phyloP scores from a whole-genome alignment of 2,329 filamentous ascomycete species.

The Apiospora marii region DNA sequence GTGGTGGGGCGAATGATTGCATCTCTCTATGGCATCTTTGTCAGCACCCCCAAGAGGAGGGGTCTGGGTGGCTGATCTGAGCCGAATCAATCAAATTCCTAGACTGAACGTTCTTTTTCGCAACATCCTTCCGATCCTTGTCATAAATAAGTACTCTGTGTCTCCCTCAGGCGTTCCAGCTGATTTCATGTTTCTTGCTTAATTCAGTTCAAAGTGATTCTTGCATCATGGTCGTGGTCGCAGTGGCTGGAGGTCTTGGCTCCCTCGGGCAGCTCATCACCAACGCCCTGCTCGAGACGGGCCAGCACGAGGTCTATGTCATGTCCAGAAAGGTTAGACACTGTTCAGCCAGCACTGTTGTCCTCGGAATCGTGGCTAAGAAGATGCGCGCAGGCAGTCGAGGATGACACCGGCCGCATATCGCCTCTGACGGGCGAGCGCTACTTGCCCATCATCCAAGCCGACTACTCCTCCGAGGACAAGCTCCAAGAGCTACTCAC shows the following conservation, averaged over 20 bases:
- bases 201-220: conserved; percentile 6
- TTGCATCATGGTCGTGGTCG: conserved; percentile 38
- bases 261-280: conserved; percentile 38
- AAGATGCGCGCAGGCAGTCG: conserved; percentile 26
- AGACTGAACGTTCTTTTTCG: too few relatives aligned
- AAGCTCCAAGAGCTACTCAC: conserved; percentile 33
- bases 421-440: conserved; percentile 34
- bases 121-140: too few relatives aligned
- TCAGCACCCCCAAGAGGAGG: too few relatives aligned
- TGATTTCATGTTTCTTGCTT: too few relatives aligned
- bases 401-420: conserved; percentile 28
- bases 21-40: neutral
- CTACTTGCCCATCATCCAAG: conserved; percentile 38
- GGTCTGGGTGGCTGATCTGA: too few relatives aligned
- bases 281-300: conserved; percentile 36
- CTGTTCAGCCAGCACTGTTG: neutral
- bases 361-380: conserved; percentile 22
- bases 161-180: too few relatives aligned
- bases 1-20: neutral
- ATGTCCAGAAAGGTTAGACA: conserved; percentile 39
- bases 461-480: conserved; percentile 39
- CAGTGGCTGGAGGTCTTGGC: conserved; percentile 38
- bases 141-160: too few relatives aligned
- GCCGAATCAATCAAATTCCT: too few relatives aligned
- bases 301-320: conserved; percentile 38